phyloP scores from a whole-genome alignment of 225 moss, liverwort and hornwort species.

The Lunularia cruciata region DNA sequence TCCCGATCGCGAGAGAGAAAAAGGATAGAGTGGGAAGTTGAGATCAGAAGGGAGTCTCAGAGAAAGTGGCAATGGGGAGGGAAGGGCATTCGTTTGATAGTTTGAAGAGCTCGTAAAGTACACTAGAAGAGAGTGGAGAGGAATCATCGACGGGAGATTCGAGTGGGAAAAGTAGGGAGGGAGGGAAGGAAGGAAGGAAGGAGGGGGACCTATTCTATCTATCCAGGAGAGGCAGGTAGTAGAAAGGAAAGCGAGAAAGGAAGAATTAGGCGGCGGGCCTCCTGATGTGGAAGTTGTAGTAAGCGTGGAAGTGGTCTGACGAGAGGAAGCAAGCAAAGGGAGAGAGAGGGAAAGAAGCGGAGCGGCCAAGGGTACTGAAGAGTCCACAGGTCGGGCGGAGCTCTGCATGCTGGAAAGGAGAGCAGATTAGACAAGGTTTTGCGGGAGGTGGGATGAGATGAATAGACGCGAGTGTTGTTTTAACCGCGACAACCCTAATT shows the following conservation, averaged over 20 bases:
- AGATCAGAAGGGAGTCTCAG: background rate
- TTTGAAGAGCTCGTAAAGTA: background rate
- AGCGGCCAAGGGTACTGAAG: background rate
- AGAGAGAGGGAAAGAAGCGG: background rate
- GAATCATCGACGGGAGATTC: constrained; percentile 3
- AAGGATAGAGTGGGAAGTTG: background rate
- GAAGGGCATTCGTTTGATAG: too few relatives aligned
- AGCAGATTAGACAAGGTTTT: background rate
- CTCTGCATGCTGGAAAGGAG: background rate
- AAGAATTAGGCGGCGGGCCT: constrained; percentile 9
- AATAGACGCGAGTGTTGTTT: background rate
- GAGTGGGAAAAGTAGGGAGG: background rate
- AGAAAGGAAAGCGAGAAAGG: background rate
- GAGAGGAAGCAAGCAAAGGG: too few relatives aligned
- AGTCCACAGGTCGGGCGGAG: background rate
- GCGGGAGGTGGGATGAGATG: background rate
- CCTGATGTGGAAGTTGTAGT: constrained; percentile 3
- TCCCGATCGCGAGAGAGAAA: background rate
- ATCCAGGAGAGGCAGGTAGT: background rate
- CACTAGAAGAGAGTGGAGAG: background rate
- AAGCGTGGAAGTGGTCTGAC: background rate
- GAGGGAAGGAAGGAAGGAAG: too few relatives aligned
- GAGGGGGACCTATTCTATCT: too few relatives aligned
- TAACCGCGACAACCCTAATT: constrained; percentile 1
- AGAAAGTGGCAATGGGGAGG: background rate